Base-by-base conservation (phyloP, 202 grass and related monocot genomes). In the Carex sylvatica region DNA sequence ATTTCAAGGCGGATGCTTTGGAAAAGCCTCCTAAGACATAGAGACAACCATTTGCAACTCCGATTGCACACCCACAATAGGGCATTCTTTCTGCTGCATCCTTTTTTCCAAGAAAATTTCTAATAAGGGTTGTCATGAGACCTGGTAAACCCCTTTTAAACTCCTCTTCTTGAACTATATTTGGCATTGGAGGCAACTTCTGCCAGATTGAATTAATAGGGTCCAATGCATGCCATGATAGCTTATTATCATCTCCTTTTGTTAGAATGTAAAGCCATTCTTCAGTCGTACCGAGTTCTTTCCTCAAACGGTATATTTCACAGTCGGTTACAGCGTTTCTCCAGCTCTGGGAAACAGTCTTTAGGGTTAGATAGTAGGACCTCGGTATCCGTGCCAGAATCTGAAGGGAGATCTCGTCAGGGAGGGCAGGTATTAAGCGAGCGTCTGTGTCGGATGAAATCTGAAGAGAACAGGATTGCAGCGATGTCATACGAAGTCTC, bases 21-120 rank as follows among this genome's bases (percentile, higher is more conserved):
- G 78, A 94, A 51, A 97, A 90, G 2, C 94, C 94, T 1, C 94
- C 94, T 58, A 97, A 62, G 38, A 94, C 88, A 84, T 97, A 97
- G 2, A 97, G 83, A 55, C 91, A 92, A 13, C 88, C 89, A 64
- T 81, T 82, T 9, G 80, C 85, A 2, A 71, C 26, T 51, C 91
- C 94, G 2, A 90, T 65, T 11, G 86, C 64, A 0, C 84, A 90
- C 35, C 89, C 94, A 20, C 86, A 90, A 36, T 85, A 84, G 0
- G 91, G 89, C 65, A 94, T 82, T 42, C 51, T 70, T 23, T 87
- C 84, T 1, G 81, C 30, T n/a, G 81, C 61, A 86, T 87, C 84
- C 72, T 58, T 89, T 58, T 81, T 87, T 5, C 86, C 86, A 68
- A 94, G 72, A 88, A 90, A 92, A 5, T 87, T 73, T 94, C 86